These are phyloP conservation scores for Colletotrichum limetticola DNA, from an alignment of 2,329 filamentous ascomycete species.

Conservation along the genomic window DNA sequence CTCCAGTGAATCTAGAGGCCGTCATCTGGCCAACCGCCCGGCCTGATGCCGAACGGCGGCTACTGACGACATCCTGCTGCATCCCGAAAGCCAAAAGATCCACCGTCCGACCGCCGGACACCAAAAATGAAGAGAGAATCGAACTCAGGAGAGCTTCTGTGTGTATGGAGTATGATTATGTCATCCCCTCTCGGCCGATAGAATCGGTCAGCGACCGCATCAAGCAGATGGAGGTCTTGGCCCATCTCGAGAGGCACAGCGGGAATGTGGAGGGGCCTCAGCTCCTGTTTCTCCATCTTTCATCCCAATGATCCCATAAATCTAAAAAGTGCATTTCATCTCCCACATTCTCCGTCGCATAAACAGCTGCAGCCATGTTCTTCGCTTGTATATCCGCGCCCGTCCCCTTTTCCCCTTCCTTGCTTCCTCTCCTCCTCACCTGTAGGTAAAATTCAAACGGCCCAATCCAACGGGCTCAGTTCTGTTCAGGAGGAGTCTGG, in stretches of 20 bases:
- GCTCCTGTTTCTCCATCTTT: not conserved
- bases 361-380: not conserved
- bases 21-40: too few species aligned
- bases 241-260: too few species aligned
- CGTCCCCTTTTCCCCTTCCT: not conserved
- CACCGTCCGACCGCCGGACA: not conserved
- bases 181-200: not conserved
- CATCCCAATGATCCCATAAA: slow-evolving; percentile 11
- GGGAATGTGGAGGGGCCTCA: not conserved
- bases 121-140: not conserved
- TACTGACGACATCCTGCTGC: not conserved
- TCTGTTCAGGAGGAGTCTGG: not conserved
- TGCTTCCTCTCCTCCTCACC: not conserved
- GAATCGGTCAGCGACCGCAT: not conserved
- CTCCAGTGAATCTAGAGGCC: too few species aligned
- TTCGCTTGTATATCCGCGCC: not conserved
- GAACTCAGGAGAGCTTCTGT: not conserved
- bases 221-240: not conserved
- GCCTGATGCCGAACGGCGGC: not conserved
- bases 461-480: slow-evolving; percentile 9
- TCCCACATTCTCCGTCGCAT: slow-evolving; percentile 21
- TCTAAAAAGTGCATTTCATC: slow-evolving; percentile 11
- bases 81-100: not conserved
- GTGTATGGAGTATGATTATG: not conserved
- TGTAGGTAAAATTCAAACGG: slow-evolving; percentile 13